Conservation (phyloP, 768 basidiomycete species). For the Termitomyces titanicus region DNA sequence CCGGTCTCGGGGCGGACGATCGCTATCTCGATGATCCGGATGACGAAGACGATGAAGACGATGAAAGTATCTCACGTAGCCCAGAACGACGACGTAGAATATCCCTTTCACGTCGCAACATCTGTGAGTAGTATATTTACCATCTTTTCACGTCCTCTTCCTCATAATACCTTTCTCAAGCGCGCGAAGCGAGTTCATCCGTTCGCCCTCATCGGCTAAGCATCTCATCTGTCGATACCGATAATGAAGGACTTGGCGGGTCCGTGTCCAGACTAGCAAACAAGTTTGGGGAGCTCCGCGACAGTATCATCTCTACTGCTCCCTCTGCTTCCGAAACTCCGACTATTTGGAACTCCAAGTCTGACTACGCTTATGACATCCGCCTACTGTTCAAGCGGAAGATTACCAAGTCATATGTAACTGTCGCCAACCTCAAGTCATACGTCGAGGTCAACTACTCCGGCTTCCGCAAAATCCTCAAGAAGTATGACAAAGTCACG, state of each 20-base stretch:
- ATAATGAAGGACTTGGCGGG: slow-evolving; percentile 2
- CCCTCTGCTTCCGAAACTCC: slow-evolving; percentile 18
- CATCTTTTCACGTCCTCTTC: no score
- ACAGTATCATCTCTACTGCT: slow-evolving; percentile 43
- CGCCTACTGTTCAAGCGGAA: slow-evolving; percentile 86
- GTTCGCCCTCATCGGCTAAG: slow-evolving; percentile 32
- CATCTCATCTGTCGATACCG: slow-evolving; percentile 45
- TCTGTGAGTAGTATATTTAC: slow-evolving; percentile 1
- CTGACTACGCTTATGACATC: slow-evolving; percentile 81
- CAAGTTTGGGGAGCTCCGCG: slow-evolving; percentile 47
- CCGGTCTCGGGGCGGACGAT: slow-evolving; percentile 45
- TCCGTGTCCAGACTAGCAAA: slow-evolving; percentile 38
- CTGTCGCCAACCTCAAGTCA: slow-evolving; percentile 70
- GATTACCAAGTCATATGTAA: slow-evolving; percentile 79
- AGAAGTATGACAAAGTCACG: slow-evolving; percentile 98
- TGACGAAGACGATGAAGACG: slow-evolving; percentile 53
- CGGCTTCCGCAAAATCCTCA: slow-evolving; percentile 92
- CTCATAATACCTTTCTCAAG: background rate
- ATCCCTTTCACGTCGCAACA: slow-evolving; percentile 18
- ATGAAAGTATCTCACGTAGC: slow-evolving; percentile 36
- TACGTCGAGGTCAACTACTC: slow-evolving; percentile 92
- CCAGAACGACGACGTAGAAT: slow-evolving; percentile 36
- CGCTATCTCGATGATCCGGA: slow-evolving; percentile 59
- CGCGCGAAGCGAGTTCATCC: slow-evolving; percentile 4
- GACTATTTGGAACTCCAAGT: slow-evolving; percentile 74